phyloP scores from a whole-genome alignment of 257 asterid species.

The Voacanga thouarsii region DNA sequence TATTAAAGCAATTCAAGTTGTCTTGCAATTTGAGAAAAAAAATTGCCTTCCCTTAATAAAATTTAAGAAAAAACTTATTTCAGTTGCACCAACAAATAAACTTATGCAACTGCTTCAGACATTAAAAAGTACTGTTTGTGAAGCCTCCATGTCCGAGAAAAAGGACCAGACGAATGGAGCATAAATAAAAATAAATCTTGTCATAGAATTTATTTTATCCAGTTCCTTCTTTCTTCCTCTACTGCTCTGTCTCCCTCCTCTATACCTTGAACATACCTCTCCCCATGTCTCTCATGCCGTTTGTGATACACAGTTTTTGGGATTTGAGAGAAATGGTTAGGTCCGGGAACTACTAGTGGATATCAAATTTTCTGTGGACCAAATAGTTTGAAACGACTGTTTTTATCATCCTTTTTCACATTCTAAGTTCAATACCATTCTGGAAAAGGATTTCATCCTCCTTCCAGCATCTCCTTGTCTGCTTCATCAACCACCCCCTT shows the following conservation, averaged over 20 bases:
- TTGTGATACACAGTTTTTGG: background rate
- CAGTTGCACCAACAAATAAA: background rate
- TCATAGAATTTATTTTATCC: too few species aligned
- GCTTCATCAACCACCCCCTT: too few species aligned
- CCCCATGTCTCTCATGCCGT: background rate
- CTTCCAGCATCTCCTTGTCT: background rate
- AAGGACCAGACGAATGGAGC: background rate
- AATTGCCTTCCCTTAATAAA: too few species aligned
- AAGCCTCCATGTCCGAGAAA: background rate
- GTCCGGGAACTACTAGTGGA: background rate
- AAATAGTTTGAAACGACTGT: background rate
- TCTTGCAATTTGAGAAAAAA: too few species aligned
- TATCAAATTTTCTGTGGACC: background rate
- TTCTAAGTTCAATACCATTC: background rate
- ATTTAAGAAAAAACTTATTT: too few species aligned
- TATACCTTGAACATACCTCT: background rate
- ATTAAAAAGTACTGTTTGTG: background rate
- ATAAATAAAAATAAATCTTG: too few species aligned
- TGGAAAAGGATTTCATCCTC: background rate
- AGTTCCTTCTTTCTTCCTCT: background rate
- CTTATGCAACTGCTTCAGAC: background rate
- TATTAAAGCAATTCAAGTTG: too few species aligned
- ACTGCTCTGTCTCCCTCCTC: background rate
- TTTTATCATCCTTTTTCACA: background rate
- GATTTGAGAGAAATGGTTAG: background rate